Evolutionary conservation across 2,329 filamentous ascomycete genomes (phyloP).

Genomic region (Fusarium illudens): DNA sequence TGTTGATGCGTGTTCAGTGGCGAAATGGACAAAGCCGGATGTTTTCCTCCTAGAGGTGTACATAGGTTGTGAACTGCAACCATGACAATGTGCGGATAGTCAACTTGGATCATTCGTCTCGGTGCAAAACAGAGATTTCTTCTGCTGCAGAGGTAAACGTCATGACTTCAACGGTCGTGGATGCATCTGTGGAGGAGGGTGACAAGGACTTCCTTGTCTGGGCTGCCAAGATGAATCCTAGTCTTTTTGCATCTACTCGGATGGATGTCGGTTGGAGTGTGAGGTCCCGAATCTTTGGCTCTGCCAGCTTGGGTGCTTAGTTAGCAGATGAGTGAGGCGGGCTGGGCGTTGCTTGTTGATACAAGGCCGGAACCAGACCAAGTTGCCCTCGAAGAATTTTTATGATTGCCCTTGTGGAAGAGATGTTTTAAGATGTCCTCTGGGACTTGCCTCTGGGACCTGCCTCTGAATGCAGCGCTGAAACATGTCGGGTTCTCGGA

Average conservation of each 20-base stretch:
- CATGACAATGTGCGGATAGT: background rate
- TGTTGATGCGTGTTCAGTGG: background rate
- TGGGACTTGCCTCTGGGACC: no score
- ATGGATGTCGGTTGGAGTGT: background rate
- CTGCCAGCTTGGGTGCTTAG: no score
- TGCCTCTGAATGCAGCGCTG: background rate
- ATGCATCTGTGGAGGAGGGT: background rate
- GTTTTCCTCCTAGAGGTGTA: slow-evolving; percentile 27
- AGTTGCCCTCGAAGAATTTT: background rate
- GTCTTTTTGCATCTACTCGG: background rate
- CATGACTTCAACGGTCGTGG: background rate
- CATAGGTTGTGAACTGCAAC: background rate
- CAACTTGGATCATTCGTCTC: background rate
- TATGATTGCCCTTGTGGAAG: background rate
- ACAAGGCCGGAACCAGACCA: background rate
- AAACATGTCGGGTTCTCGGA: no score
- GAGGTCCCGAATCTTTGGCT: background rate
- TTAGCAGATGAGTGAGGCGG: background rate
- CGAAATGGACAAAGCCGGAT: slow-evolving; percentile 8
- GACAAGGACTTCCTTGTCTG: background rate
- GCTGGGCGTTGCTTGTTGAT: background rate
- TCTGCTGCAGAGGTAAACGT: background rate
- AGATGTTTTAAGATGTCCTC: background rate
- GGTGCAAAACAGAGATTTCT: background rate
- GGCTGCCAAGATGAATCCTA: background rate